Conservation (phyloP, 768 basidiomycete species). For the Coprinopsis marcescibilis region DNA sequence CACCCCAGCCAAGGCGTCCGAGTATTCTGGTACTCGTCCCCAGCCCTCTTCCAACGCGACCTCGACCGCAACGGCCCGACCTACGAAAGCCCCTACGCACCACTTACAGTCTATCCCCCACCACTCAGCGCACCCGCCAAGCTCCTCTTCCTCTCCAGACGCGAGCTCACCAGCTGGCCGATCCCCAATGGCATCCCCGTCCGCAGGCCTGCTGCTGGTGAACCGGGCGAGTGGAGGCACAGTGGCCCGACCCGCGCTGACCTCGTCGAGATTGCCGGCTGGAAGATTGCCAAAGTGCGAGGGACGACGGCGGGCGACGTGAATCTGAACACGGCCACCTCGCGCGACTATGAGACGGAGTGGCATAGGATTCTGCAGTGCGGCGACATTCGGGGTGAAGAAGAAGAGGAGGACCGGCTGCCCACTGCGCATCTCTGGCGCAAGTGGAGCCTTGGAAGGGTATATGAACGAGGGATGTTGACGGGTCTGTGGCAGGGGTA, state of each 20-base stretch:
- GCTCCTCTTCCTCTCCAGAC: conserved; percentile 54
- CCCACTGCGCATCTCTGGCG: neutral
- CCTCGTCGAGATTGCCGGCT: conserved; percentile 48
- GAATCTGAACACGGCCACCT: conserved; percentile 44
- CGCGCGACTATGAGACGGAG: neutral
- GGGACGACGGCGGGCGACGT: conserved; percentile 37
- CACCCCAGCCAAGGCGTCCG: neutral
- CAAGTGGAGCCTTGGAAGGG: conserved; percentile 23
- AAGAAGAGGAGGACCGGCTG: neutral
- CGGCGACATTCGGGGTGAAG: neutral
- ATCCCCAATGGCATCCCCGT: conserved; percentile 34
- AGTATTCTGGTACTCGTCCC: neutral
- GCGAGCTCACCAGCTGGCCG: conserved; percentile 41
- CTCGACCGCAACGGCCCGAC: neutral
- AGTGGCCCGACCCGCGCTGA: conserved; percentile 49
- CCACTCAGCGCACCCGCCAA: conserved; percentile 39
- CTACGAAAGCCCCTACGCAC: neutral
- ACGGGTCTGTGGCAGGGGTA: conserved; percentile 59
- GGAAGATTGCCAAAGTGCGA: conserved; percentile 7
- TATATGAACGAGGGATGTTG: conserved; percentile 47
- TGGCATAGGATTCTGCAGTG: conserved; percentile 1
- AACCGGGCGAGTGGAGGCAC: conserved; percentile 12
- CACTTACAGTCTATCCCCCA: neutral
- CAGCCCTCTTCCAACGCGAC: neutral
- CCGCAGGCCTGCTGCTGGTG: conserved; percentile 21